phyloP scores from a whole-genome alignment of 2,329 filamentous ascomycete genomes.

The Exserohilum turcica region DNA sequence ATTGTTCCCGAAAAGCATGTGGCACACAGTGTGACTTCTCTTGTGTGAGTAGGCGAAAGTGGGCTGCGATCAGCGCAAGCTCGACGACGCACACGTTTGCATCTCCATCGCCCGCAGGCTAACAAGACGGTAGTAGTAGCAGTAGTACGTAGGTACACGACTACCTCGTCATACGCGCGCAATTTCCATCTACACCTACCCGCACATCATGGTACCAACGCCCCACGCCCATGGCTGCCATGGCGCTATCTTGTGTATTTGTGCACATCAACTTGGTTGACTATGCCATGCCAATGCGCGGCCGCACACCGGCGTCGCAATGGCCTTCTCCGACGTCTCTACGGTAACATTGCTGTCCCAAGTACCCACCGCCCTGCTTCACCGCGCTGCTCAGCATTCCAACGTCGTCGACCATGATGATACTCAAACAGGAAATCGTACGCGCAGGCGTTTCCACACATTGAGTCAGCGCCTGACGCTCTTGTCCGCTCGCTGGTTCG shows the following conservation, averaged over 20 bases:
- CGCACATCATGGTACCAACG: neutral
- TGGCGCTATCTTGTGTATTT: slow-evolving; percentile 2
- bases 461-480: neutral
- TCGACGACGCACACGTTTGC: slow-evolving; percentile 3
- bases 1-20: slow-evolving; percentile 10
- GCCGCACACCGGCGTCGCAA: slow-evolving; percentile 4
- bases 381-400: neutral
- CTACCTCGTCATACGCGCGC: too few relatives aligned
- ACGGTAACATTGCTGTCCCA: neutral
- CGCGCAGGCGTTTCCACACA: neutral
- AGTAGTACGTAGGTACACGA: slow-evolving; percentile 1
- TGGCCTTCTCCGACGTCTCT: neutral
- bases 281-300: slow-evolving; percentile 1
- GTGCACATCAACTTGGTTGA: slow-evolving; percentile 3
- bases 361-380: neutral
- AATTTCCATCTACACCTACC: neutral
- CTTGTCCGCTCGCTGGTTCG: neutral
- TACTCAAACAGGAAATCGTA: neutral
- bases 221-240: slow-evolving; percentile 2
- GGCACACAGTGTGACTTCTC: slow-evolving; percentile 6
- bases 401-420: neutral
- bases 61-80: slow-evolving; percentile 9
- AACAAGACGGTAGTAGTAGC: slow-evolving; percentile 5
- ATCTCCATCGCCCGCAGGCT: slow-evolving; percentile 1
- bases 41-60: neutral